Percentiles rank a stretch among this genome's conserved stretches.
Evolutionary conservation across 2,329 filamentous ascomycete genomes (phyloP).

Genomic region (Chlorencoelia australis): DNA sequence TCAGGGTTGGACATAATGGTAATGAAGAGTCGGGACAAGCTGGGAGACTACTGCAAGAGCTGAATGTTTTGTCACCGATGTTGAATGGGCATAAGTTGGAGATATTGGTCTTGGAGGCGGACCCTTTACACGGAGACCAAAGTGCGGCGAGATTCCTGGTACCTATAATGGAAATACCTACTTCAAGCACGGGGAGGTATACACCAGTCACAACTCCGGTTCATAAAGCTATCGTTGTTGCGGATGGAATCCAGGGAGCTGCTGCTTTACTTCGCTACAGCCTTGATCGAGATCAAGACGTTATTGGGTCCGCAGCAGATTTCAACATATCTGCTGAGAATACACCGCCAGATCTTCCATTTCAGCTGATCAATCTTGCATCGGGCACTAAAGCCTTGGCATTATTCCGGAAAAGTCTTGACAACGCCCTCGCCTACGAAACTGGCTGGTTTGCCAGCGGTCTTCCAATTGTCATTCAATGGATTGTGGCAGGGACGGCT

Average conservation of each 20-base stretch:
- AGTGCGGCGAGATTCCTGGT: constrained; percentile 60
- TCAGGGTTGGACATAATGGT: constrained; percentile 41
- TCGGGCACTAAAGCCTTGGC: constrained; percentile 52
- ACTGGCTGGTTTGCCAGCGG: constrained; percentile 65
- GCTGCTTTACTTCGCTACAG: constrained; percentile 39
- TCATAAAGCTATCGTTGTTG: constrained; percentile 68
- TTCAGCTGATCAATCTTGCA: constrained; percentile 52
- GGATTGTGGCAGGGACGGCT: constrained; percentile 45
- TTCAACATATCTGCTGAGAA: constrained; percentile 32
- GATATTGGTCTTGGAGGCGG: constrained; percentile 45
- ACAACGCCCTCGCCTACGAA: constrained; percentile 64
- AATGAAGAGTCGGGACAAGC: constrained; percentile 22
- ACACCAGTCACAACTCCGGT: constrained; percentile 70
- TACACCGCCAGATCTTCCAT: constrained; percentile 32
- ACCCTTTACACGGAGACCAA: constrained; percentile 38
- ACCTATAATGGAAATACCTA: constrained; percentile 61
- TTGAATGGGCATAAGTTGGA: constrained; percentile 55
- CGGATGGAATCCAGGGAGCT: constrained; percentile 60
- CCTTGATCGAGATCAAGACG: constrained; percentile 27
- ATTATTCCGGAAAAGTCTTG: constrained; percentile 57
- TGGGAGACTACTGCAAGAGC: constrained; percentile 43
- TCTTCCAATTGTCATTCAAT: constrained; percentile 51
- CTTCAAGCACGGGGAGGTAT: constrained; percentile 51
- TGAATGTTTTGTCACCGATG: constrained; percentile 52
- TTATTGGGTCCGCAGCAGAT: constrained; percentile 48